Evolutionary conservation across 2,329 filamentous ascomycete genomes (phyloP).

Genomic region (Metarhizium guizhouense): DNA sequence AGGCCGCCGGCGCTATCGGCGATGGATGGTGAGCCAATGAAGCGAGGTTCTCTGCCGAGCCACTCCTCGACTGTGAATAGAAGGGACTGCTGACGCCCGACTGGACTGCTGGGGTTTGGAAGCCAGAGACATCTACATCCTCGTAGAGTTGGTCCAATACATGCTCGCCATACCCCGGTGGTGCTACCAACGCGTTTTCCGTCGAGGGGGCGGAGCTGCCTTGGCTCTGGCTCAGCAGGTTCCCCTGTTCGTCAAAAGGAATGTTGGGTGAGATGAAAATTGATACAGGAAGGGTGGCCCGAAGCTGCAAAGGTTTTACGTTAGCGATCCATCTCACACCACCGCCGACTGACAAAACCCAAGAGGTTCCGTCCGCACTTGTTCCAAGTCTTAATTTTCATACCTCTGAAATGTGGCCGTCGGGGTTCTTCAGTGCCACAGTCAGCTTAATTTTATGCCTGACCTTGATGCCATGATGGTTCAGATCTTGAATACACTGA

Average conservation of each 20-base stretch:
- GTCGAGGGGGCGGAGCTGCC: conserved; percentile 36
- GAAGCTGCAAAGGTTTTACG: conserved; percentile 42
- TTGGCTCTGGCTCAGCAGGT: conserved; percentile 57
- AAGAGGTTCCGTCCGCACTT: too few species aligned
- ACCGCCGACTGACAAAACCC: neutral
- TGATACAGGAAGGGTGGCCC: conserved; percentile 81
- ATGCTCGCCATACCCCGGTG: conserved; percentile 89
- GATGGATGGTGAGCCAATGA: conserved; percentile 26
- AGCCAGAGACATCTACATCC: conserved; percentile 72
- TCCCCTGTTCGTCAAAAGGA: conserved; percentile 78
- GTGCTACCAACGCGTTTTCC: conserved; percentile 59
- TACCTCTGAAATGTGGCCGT: conserved; percentile 88
- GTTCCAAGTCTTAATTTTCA: conserved; percentile 11
- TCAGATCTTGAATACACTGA: conserved; percentile 81
- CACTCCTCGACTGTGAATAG: conserved; percentile 59
- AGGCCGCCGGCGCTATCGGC: conserved; percentile 37
- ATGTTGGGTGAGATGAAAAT: conserved; percentile 95
- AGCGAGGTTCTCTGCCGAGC: conserved; percentile 73
- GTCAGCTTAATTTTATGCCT: conserved; percentile 88
- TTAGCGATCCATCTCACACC: neutral
- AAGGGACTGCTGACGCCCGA: conserved; percentile 78
- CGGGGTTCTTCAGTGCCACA: conserved; percentile 85
- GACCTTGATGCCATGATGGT: conserved; percentile 82
- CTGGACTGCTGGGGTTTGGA: conserved; percentile 64
- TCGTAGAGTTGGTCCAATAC: conserved; percentile 85